phyloP scores from a whole-genome alignment of 2,329 filamentous ascomycete species.

The Beauveria sp. region DNA sequence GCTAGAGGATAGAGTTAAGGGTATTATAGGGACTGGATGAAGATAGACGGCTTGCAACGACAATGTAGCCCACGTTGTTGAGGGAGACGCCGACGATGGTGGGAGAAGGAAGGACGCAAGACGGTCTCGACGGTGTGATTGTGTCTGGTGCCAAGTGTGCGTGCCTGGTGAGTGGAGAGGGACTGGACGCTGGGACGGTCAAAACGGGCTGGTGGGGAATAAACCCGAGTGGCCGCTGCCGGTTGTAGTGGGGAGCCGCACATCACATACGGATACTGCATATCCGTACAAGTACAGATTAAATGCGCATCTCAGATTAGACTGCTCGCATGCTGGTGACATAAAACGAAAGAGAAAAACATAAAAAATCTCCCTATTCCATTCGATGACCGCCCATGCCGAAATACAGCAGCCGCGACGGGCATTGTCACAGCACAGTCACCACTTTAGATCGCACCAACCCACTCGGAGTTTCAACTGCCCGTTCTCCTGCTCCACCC shows the following conservation, averaged over 20 bases:
- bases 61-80: background rate
- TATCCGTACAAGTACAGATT: background rate
- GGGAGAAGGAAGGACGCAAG: background rate
- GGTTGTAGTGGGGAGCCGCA: background rate
- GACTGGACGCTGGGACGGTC: no score
- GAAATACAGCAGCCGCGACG: no score
- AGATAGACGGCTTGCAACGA: background rate
- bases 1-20: background rate
- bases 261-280: background rate
- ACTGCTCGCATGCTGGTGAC: no score
- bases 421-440: no score
- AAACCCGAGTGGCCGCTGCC: conserved; percentile 5
- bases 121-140: no score
- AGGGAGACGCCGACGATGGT: background rate
- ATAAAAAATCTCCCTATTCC: no score
- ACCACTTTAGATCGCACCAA: no score
- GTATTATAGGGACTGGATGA: background rate
- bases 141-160: background rate
- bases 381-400: no score
- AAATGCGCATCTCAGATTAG: background rate
- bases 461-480: no score
- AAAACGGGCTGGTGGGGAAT: background rate
- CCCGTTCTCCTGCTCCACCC: no score
- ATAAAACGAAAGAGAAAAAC: no score
- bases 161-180: background rate